phyloP scores from a whole-genome alignment of 1,284 basidiomycete species.

The Agroathelia rolfsii region DNA sequence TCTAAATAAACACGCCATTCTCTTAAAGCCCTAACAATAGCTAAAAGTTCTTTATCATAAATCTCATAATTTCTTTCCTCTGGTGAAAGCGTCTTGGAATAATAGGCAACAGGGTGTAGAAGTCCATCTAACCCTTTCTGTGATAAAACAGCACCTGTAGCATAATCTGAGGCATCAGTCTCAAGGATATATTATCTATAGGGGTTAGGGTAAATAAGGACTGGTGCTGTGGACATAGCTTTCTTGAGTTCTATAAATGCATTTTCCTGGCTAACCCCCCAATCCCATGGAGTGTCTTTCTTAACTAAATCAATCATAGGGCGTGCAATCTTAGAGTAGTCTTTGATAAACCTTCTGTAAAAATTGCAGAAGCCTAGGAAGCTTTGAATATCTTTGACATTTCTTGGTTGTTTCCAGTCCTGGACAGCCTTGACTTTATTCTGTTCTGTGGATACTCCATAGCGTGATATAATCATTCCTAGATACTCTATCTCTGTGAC shows the following conservation, averaged over 20 bases:
- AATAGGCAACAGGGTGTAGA: conserved; percentile 10
- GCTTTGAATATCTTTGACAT: conserved; percentile 17
- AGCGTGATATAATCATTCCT: conserved; percentile 22
- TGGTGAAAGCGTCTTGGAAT: conserved; percentile 11
- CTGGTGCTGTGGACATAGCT: conserved; percentile 12
- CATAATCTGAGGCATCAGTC: conserved; percentile 20
- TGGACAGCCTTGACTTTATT: conserved; percentile 26
- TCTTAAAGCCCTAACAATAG: conserved; percentile 14
- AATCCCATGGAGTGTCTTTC: conserved; percentile 12
- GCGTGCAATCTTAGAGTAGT: conserved; percentile 22
- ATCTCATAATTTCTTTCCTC: conserved; percentile 20
- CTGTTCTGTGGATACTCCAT: conserved; percentile 24
- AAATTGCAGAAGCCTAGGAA: conserved; percentile 36
- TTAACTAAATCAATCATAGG: conserved; percentile 21
- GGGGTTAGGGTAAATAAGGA: conserved; percentile 14
- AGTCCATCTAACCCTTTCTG: conserved; percentile 9
- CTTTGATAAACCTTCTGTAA: conserved; percentile 31
- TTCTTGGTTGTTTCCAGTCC: conserved; percentile 24
- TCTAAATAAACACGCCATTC: conserved; percentile 11
- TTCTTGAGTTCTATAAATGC: conserved; percentile 22
- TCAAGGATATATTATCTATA: conserved; percentile 17
- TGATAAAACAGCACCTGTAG: conserved; percentile 15
- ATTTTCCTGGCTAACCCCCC: conserved; percentile 3
- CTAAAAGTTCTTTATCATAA: conserved; percentile 16
- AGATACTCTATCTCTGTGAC: conserved; percentile 24